Base-by-base conservation (phyloP, 345 rosid species). In the Boechera divaricarpa region DNA sequence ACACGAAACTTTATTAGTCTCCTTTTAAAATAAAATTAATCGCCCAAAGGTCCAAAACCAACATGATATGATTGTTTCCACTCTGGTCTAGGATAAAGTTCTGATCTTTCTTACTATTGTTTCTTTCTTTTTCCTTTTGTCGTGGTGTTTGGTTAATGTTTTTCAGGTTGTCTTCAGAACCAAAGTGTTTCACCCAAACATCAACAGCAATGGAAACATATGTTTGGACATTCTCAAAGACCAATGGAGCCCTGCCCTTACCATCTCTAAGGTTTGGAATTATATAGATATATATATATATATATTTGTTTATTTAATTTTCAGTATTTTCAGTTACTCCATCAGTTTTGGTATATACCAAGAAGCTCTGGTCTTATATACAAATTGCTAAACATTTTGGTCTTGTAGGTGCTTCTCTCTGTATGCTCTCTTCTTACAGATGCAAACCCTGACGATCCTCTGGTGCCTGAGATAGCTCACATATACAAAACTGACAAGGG, bases 221-320 rank as follows among this genome's bases (percentile, higher is more conserved):
- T 86, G 87, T 84, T 73, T 88, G 79, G 92, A 88, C 78, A 86
- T 85, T 72, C 87, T 88, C 55, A 88, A 86, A 72, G 88, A 88
- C 60, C 92, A 88, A 70, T 88, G 92, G 92, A 88, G 92, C 70
- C 92, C 88, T 60, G 92, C 90, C 12, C 92, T 88, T 36, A 88
- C 92, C 74, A 83, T 86, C 31, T 88, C 88, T 15, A 88, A 88
- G 88, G 91, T 88, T 32, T 39, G 41, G 38, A 12, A 28, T 21
- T 3, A 7, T 38, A 38, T 38, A 38, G 9, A 9, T 2, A 38
- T 38, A 38, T 33, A 33, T 33, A 35, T 35, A 35, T 45, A 15
- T 47, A 47, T 47, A 47, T 13, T 0, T 44, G 3, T 42, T 11
- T 10, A 41, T 5, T 44, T 32, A 63, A 6, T 45, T 41, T 8